These are phyloP conservation scores for Pseudomonodictys pantanalensis DNA, from an alignment of 495 filamentous ascomycete species.

Conservation along the genomic window DNA sequence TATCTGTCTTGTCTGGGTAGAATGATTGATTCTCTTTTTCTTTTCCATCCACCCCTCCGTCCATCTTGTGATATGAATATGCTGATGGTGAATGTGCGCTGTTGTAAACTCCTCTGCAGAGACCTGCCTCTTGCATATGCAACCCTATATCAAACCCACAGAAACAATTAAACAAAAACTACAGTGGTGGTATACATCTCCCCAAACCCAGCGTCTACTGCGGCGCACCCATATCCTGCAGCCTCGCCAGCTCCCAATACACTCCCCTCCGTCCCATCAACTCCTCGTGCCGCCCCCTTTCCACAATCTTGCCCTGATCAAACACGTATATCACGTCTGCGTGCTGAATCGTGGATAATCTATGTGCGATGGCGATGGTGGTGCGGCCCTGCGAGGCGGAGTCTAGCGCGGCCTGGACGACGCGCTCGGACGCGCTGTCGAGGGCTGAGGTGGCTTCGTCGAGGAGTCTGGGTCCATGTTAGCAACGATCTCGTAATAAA, in stretches of 20 bases:
- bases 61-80: no score
- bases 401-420: conserved; percentile 60
- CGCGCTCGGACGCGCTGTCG: conserved; percentile 77
- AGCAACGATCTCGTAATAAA: background rate
- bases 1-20: no score
- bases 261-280: conserved; percentile 49
- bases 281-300: conserved; percentile 68
- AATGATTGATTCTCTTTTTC: no score
- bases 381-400: conserved; percentile 46
- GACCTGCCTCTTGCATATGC: no score
- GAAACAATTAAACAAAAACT: no score
- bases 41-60: no score
- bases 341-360: conserved; percentile 80
- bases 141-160: no score
- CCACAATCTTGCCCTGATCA: conserved; percentile 68
- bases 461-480: conserved; percentile 50
- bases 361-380: conserved; percentile 87
- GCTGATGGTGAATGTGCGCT: no score
- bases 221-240: conserved; percentile 41
- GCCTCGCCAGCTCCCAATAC: conserved; percentile 37
- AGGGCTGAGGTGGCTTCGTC: conserved; percentile 90
- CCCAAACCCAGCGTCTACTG: no score
- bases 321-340: conserved; percentile 84
- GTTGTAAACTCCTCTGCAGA: no score
- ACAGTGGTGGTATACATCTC: no score